Evolutionary conservation across 805 yeast genomes (phyloP).

Genomic region (Candida chilensis): DNA sequence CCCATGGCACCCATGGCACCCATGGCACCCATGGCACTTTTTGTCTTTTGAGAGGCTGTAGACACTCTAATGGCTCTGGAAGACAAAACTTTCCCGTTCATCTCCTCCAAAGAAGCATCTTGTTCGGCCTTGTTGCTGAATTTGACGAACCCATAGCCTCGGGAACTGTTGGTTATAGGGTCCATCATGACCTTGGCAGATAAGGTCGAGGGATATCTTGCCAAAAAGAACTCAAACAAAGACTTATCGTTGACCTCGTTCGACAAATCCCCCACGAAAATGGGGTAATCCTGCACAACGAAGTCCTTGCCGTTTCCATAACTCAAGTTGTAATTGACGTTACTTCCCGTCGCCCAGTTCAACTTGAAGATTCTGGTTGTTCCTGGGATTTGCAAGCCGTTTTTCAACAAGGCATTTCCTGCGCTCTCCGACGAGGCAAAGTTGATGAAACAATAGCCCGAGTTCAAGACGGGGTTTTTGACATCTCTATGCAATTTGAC

Average conservation of each 20-base stretch:
- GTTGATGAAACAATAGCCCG: constrained; percentile 79
- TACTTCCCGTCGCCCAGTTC: constrained; percentile 71
- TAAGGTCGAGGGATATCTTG: constrained; percentile 62
- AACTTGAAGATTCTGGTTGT: constrained; percentile 52
- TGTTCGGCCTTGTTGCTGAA: constrained; percentile 59
- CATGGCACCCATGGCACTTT: constrained; percentile 15
- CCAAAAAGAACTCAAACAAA: constrained; percentile 56
- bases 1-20: constrained; percentile 12
- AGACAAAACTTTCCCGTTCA: constrained; percentile 71
- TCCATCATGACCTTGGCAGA: constrained; percentile 77
- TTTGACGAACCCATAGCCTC: constrained; percentile 89
- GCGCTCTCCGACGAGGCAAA: constrained; percentile 57
- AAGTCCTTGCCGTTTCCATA: neutral
- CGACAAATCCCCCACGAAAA: constrained; percentile 82
- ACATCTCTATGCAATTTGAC: constrained; percentile 66
- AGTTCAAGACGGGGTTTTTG: constrained; percentile 27
- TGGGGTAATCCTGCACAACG: constrained; percentile 40
- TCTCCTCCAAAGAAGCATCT: constrained; percentile 63
- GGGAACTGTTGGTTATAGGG: constrained; percentile 55
- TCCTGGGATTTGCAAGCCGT: constrained; percentile 68
- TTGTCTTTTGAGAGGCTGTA: constrained; percentile 49
- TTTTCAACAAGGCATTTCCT: constrained; percentile 51
- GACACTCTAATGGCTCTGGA: constrained; percentile 75
- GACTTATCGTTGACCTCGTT: constrained; percentile 62
- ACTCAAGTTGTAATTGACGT: constrained; percentile 1